Conservation (phyloP, 1,139 yeast genomes). For the Yamadazyma trypodendri region DNA sequence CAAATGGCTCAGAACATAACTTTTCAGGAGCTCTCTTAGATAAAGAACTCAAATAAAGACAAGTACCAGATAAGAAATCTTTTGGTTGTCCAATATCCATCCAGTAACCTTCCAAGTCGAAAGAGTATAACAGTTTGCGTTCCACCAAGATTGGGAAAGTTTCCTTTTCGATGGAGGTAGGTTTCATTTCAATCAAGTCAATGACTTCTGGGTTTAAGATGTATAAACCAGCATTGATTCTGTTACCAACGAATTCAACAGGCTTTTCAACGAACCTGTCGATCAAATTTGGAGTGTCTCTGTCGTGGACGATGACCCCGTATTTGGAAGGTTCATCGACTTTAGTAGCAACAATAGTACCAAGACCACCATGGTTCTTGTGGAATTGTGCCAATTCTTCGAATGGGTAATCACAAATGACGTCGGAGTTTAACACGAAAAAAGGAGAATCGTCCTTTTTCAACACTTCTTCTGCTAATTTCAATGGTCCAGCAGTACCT, state of each 20-base stretch:
- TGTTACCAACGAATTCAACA: slow-evolving; percentile 96
- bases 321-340: slow-evolving; percentile 99
- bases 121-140: slow-evolving; percentile 85
- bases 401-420: slow-evolving; percentile 98
- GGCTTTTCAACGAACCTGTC: slow-evolving; percentile 99
- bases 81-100: slow-evolving; percentile 99
- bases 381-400: slow-evolving; percentile 90
- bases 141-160: slow-evolving; percentile 96
- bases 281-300: slow-evolving; percentile 87
- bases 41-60: slow-evolving; percentile 84
- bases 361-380: slow-evolving; percentile 93
- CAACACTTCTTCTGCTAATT: slow-evolving; percentile 91
- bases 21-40: slow-evolving; percentile 74
- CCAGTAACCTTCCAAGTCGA: slow-evolving; percentile 99
- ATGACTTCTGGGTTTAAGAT: slow-evolving; percentile 96
- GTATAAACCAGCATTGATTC: slow-evolving; percentile 96
- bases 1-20: slow-evolving; percentile 66
- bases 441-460: slow-evolving; percentile 95
- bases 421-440: slow-evolving; percentile 97
- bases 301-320: slow-evolving; percentile 98
- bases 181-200: slow-evolving; percentile 94
- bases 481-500: slow-evolving; percentile 99
- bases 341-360: slow-evolving; percentile 98
- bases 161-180: slow-evolving; percentile 99
- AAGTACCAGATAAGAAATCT: slow-evolving; percentile 97